A percentile compares a stretch with the other conserved stretches of the same genome.
Conservation (phyloP, 306 rosid species). For the Morella rubra region DNA sequence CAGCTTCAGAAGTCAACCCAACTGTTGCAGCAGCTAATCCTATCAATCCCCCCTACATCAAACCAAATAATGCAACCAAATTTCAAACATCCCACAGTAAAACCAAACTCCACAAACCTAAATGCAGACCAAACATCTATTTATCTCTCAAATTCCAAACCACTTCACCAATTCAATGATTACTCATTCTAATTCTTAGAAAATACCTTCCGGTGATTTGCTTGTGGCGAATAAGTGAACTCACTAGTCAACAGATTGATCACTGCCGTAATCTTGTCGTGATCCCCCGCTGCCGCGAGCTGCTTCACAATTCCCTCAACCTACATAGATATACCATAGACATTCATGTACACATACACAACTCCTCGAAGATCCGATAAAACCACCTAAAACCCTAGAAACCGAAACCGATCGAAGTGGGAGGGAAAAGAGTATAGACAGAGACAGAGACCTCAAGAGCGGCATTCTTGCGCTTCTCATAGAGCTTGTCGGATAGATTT, state of each 20-base stretch:
- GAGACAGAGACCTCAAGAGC: constrained; percentile 76
- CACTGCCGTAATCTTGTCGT: constrained; percentile 77
- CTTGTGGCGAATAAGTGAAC: constrained; percentile 72
- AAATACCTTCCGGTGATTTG: constrained; percentile 90
- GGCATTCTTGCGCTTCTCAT: constrained; percentile 98
- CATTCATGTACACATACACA: background rate
- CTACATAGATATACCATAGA: constrained; percentile 38
- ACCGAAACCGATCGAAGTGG: constrained; percentile 30
- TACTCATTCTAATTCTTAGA: background rate
- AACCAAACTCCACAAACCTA: constrained; percentile 8
- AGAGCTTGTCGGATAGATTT: constrained; percentile 91
- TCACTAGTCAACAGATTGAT: constrained; percentile 74
- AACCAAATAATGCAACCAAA: constrained; percentile 26
- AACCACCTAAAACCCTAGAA: constrained; percentile 46
- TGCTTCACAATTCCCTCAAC: constrained; percentile 94
- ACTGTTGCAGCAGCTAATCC: constrained; percentile 99
- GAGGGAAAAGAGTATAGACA: constrained; percentile 1
- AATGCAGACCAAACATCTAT: background rate
- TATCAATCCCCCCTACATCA: constrained; percentile 89
- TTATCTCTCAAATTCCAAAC: constrained; percentile 2
- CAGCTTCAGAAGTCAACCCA: constrained; percentile 83
- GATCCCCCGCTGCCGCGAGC: constrained; percentile 73
- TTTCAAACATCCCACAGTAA: background rate
- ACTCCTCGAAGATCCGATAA: constrained; percentile 21
- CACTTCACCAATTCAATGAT: background rate